phyloP scores from a whole-genome alignment of 495 filamentous ascomycete genomes.

The Monascus purpureus region DNA sequence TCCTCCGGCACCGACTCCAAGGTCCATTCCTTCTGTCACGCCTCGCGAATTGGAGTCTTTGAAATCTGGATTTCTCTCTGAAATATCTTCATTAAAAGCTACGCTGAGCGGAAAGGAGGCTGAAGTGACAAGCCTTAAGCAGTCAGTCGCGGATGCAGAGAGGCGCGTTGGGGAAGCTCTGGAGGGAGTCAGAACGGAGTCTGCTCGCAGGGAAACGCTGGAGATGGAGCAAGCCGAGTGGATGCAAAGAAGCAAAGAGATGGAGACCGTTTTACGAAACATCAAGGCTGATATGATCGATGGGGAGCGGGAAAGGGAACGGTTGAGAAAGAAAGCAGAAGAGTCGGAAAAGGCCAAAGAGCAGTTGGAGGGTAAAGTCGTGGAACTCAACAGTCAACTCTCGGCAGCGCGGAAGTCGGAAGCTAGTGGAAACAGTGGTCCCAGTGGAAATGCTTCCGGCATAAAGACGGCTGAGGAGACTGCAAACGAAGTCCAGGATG shows the following conservation, averaged over 20 bases:
- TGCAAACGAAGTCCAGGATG: constrained; percentile 54
- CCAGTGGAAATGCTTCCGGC: constrained; percentile 3
- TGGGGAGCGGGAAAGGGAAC: constrained; percentile 61
- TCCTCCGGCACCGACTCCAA: constrained; percentile 75
- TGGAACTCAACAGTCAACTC: constrained; percentile 61
- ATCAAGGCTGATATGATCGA: constrained; percentile 70
- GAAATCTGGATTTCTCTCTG: constrained; percentile 75
- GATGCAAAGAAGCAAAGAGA: constrained; percentile 71
- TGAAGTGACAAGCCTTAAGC: constrained; percentile 70
- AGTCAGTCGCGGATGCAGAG: constrained; percentile 77
- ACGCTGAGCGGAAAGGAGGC: constrained; percentile 83
- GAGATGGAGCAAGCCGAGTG: constrained; percentile 68
- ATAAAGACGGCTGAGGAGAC: constrained; percentile 21
- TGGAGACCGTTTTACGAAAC: constrained; percentile 64
- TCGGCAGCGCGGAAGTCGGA: constrained; percentile 44
- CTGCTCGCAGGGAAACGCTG: constrained; percentile 49
- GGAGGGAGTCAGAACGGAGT: constrained; percentile 66
- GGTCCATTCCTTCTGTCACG: constrained; percentile 80
- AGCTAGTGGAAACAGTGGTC: constrained; percentile 5
- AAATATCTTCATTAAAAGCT: constrained; percentile 81
- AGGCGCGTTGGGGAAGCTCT: constrained; percentile 75
- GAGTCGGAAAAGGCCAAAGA: constrained; percentile 61
- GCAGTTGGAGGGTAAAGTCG: constrained; percentile 36
- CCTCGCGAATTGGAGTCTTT: constrained; percentile 83
- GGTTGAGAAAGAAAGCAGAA: constrained; percentile 52